Evolutionary conservation across 345 rosid genomes (phyloP).

Genomic region (Limnanthes douglasii): DNA sequence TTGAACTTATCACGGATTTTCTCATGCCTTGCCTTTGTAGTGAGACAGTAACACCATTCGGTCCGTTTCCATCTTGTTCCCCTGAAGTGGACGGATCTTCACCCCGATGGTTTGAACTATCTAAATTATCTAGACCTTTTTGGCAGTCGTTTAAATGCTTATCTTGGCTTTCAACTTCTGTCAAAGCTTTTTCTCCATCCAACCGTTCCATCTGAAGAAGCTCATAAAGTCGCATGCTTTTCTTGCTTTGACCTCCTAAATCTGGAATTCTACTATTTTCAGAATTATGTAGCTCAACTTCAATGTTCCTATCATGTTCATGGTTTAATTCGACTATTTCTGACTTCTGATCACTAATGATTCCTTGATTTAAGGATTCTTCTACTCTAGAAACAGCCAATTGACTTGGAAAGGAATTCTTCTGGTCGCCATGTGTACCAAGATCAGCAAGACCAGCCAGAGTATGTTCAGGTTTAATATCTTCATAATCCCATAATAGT

Average conservation of each 20-base stretch:
- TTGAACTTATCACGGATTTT: slow-evolving; percentile 48
- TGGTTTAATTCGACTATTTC: slow-evolving; percentile 29
- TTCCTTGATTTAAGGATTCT: slow-evolving; percentile 21
- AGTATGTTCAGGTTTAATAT: slow-evolving; percentile 16
- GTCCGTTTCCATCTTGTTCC: slow-evolving; percentile 32
- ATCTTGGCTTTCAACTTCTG: slow-evolving; percentile 14
- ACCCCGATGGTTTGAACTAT: slow-evolving; percentile 18
- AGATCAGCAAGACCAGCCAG: slow-evolving; percentile 9
- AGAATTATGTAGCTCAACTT: slow-evolving; percentile 10
- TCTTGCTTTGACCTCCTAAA: slow-evolving; percentile 40
- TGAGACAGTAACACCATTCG: slow-evolving; percentile 21
- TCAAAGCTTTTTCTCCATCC: slow-evolving; percentile 20
- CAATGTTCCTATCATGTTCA: slow-evolving; percentile 10
- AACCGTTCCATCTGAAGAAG: slow-evolving; percentile 63
- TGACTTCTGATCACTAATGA: slow-evolving; percentile 16
- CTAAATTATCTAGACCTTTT: slow-evolving; percentile 14
- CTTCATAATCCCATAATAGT: slow-evolving; percentile 77
- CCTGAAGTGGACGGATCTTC: slow-evolving; percentile 79
- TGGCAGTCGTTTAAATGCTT: slow-evolving; percentile 15
- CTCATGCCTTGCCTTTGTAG: slow-evolving; percentile 33
- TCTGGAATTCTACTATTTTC: slow-evolving; percentile 20
- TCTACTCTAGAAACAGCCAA: slow-evolving; percentile 15
- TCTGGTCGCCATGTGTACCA: slow-evolving; percentile 13
- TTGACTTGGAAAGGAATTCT: slow-evolving; percentile 16
- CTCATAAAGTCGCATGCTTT: slow-evolving; percentile 77